Evolutionary conservation across 202 grass and related monocot species (phyloP), one percentile per base, ranked within the genome.

Genomic region (Eragrostis tef): DNA sequence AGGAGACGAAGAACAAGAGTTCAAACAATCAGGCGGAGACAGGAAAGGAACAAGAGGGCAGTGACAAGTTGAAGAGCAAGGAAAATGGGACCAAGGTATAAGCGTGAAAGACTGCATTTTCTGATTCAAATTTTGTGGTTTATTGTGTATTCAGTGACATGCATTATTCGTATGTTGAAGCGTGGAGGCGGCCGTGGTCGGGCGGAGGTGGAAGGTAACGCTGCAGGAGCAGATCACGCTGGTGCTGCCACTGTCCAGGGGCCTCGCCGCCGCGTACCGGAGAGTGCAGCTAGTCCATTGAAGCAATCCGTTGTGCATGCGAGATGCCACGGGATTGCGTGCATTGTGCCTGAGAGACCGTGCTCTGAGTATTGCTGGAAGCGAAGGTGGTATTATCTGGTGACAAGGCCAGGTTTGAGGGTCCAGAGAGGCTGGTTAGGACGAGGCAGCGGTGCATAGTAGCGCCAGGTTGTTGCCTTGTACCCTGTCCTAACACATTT

Each of bases 401-500:
- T 44, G 87, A 90, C 82, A 93, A 49, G 76, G 81, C 78, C 19
- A 84, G 78, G 72, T 90, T 93, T 24, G 83, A 74, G 41, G 86
- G 73, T 81, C 64, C 87, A 48, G 82, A 90, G 74, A 87, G 82
- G 39, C 74, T 88, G 73, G 65, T 93, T 25, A 42, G 83, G 65
- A 79, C 60, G 69, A 95, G 83, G 83, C 89, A 95, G 69, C 88
- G 84, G 69, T 54, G 79, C 19, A 90, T 95, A 90, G 67, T 99
- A 17, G 66, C 31, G 14, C 75, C 90, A 93, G 83, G 85, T 99
- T 52, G 87, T 88, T 64, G 79, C 74, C 29, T 26, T 99, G 83
- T 96, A 96, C 85, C 93, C 96, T 79, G 1, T 68, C 45, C 2
- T 53, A 1, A 66, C 43, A 56, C 16, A 19, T 7, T 3, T 71